These are phyloP conservation scores for Citrus sp. DNA, from an alignment of 345 rosid genomes.

Conservation along the genomic window DNA sequence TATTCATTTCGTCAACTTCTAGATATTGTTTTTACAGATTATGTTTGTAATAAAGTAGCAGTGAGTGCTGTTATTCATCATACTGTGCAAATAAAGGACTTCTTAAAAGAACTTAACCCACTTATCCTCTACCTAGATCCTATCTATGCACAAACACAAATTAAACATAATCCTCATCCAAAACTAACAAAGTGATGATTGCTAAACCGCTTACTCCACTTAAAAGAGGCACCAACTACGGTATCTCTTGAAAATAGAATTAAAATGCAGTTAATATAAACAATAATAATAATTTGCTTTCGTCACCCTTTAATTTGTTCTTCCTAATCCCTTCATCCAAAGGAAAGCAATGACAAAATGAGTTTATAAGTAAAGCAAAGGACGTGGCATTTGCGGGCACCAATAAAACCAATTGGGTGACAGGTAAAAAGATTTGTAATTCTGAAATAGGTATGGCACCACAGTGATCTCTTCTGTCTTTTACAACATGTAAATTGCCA, in stretches of 20 bases:
- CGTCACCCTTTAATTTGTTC: neutral
- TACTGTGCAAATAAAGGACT: neutral
- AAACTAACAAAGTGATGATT: neutral
- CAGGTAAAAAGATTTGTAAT: neutral
- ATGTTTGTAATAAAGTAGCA: neutral
- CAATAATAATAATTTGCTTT: neutral
- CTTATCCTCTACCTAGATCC: neutral
- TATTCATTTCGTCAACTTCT: neutral
- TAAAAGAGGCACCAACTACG: neutral
- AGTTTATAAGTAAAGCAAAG: neutral
- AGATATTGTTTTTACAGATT: too few relatives aligned
- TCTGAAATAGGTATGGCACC: neutral
- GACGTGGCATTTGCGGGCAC: neutral
- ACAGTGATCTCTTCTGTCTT: neutral
- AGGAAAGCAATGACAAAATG: too few relatives aligned
- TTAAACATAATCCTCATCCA: neutral
- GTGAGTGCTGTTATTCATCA: neutral
- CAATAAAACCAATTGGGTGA: neutral
- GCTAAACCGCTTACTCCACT: neutral
- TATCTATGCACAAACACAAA: neutral
- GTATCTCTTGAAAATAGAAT: neutral
- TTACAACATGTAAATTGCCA: neutral
- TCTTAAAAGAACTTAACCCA: neutral
- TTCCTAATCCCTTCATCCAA: neutral
- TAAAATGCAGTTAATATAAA: neutral